Base-by-base conservation (phyloP, 2,329 filamentous ascomycete species). In the Fusarium sp. region DNA sequence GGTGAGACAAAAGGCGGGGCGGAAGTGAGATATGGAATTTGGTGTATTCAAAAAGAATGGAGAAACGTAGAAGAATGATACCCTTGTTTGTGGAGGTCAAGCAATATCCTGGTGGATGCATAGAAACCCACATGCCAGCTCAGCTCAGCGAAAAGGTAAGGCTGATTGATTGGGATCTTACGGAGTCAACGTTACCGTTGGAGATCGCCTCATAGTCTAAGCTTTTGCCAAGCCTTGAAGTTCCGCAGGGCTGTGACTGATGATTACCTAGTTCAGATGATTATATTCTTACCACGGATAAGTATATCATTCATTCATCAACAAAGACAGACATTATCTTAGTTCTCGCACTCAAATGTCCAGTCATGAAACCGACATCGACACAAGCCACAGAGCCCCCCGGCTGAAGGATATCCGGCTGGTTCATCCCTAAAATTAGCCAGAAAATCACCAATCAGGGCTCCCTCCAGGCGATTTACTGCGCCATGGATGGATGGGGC, bases 41-140 rank as follows among this genome's bases (percentile, higher is more conserved):
- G 50, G 16, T 55, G 54, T 55, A 47, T 50, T 45, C 16, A 16
- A 65, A 54, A 64, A 68, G n/a, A 51, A 53, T n/a, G 33, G 44
- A 54, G 50, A 54, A 64, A 58, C 26, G 35, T 38, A 68, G n/a
- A 61, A 61, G 51, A 70, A 67, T 72, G 70, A 73, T 73, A 73
- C 71, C 71, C 71, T 58, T 50, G 42, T 53, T 60, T 38, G 42
- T 44, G 56, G n/a, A 24, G 28, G 35, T 45, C 22, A 51, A 24
- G 30, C 36, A 39, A 11, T 28, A 47, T 68, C 47, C 31, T 48
- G 18, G 53, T 24, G 15, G 26, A 26, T 24, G 22, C 39, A 35
- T 22, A 3, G 20, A 26, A 26, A 51, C 24, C 31, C 48, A 51
- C 30, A 14, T 44, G 31, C 44, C 36, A 60, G 20, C 28, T 39